phyloP scores from a whole-genome alignment of 2,329 filamentous ascomycete species.

The Sphaerulina populicola region DNA sequence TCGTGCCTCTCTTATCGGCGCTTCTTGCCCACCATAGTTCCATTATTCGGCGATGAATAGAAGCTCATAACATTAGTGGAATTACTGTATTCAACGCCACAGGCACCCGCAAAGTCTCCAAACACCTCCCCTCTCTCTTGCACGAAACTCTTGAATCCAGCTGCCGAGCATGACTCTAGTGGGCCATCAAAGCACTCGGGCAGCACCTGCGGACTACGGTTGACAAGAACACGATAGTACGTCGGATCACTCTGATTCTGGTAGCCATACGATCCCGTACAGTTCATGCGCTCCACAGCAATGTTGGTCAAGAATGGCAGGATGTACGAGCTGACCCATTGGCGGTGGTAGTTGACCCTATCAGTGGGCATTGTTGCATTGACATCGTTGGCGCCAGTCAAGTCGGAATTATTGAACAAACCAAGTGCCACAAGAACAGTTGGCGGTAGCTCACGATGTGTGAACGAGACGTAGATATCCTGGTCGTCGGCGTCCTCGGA shows the following conservation, averaged over 20 bases:
- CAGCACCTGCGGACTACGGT: slow-evolving; percentile 44
- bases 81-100: slow-evolving; percentile 38
- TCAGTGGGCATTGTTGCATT: slow-evolving; percentile 59
- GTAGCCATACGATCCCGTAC: slow-evolving; percentile 49
- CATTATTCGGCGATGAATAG: slow-evolving; percentile 21
- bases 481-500: slow-evolving; percentile 40
- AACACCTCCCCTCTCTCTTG: slow-evolving; percentile 37
- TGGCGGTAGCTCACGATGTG: slow-evolving; percentile 60
- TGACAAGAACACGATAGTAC: slow-evolving; percentile 47
- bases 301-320: slow-evolving; percentile 60
- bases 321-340: slow-evolving; percentile 55
- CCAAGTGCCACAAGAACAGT: slow-evolving; percentile 59
- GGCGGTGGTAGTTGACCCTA: slow-evolving; percentile 54
- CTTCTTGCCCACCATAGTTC: slow-evolving; percentile 20
- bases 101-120: slow-evolving; percentile 38
- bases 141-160: slow-evolving; percentile 39
- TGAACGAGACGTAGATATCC: slow-evolving; percentile 60
- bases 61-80: slow-evolving; percentile 35
- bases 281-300: slow-evolving; percentile 57
- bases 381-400: slow-evolving; percentile 44
- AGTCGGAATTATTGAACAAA: slow-evolving; percentile 59
- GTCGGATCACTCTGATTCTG: slow-evolving; percentile 34
- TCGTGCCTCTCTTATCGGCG: slow-evolving; percentile 1
- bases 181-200: slow-evolving; percentile 45
- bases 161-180: slow-evolving; percentile 43